Evolutionary conservation across 805 yeast genomes (phyloP), one percentile per base, ranked within the genome.

Genomic region (Saturnispora dispora): DNA sequence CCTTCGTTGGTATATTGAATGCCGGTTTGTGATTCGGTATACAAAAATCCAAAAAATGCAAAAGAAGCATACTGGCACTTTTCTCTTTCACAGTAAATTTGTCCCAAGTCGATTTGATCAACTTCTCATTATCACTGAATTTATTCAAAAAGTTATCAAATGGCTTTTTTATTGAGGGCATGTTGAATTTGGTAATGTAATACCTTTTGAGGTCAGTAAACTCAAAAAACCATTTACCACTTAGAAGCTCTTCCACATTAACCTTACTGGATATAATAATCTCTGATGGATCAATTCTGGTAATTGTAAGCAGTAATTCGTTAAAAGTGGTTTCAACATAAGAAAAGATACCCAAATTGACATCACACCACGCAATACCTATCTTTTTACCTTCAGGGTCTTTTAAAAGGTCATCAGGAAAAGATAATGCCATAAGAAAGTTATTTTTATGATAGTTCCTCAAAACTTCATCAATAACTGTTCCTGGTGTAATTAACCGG

Each of bases 401-500:
- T 52, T 66, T 58, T 66, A 71, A 59, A 56, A 74, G 59, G 65
- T 69, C 68, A 27, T 71, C 74, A 0, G 89, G 87, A 50, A 85
- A 75, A 7, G 77, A 75, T 13, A 91, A 72, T 4, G 87, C 77
- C 23, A 84, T 70, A 35, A 91, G 68, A 61, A 74, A 88, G 60
- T 89, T 88, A 58, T 85, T 85, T 46, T 78, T 75, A 53, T 78
- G 79, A 52, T 79, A 79, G 62, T 88, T 85, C 60, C 91, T 70
- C 55, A 91, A 82, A 0, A 85, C 81, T 59, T 91, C 97, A 60
- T 88, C 96, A 10, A 91, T 77, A 33, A 91, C 74, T 0, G 98
- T 91, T 0, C 99, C 99, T 0, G 97, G 96, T 0, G 97, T 84
- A 2, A 93, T 79, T 7, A 91, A 79, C 41, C 97, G 71, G 6